Evolutionary conservation across 148 eudicot genomes (phyloP), one percentile per base, ranked within the genome.

Genomic region (Nepenthes mirabilis): DNA sequence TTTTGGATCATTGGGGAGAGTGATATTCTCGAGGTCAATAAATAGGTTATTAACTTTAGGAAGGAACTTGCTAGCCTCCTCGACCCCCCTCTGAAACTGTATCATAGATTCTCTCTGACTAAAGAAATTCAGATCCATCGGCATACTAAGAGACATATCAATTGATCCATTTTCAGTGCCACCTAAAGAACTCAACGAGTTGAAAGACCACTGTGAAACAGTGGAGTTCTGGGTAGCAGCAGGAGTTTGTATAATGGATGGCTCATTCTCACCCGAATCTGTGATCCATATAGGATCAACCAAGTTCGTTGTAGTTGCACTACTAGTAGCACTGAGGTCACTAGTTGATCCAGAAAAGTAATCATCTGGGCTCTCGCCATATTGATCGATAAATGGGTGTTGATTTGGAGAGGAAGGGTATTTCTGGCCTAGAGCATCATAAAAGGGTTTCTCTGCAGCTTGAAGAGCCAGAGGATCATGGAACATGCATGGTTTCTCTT

Each of bases 401-500:
- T 81, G 80, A 14, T 61, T 52, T 43, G 75, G 73, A 1, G 73
- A 62, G 40, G 59, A 61, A 45, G 75, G 72, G 62, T 78, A 65
- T 33, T 70, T 65, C 68, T 67, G 43, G 11, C 75, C 81, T 34
- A 82, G 61, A 12, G 62, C 83, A 64, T 82, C 83, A 54, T 74
- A 71, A 36, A 82, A 79, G 14, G 81, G 75, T 69, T 65, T 79
- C 70, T 82, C 87, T 2, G 81, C 71, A 10, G 81, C 81, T 57
- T 76, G 83, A 2, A 79, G 61, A 56, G 87, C 79, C 59, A 76
- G 64, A 48, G 80, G 54, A 56, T 76, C 83, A 64, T 75, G 70
- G 34, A 79, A 76, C 83, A 79, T 76, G 54, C 72, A 71, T 1
- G 72, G 76, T 34, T 65, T 74, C 64, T 66, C 61, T 52, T 76